These are phyloP conservation scores for Tolypocladium tundrense DNA, from an alignment of 2,329 filamentous ascomycete species.

Conservation along the genomic window DNA sequence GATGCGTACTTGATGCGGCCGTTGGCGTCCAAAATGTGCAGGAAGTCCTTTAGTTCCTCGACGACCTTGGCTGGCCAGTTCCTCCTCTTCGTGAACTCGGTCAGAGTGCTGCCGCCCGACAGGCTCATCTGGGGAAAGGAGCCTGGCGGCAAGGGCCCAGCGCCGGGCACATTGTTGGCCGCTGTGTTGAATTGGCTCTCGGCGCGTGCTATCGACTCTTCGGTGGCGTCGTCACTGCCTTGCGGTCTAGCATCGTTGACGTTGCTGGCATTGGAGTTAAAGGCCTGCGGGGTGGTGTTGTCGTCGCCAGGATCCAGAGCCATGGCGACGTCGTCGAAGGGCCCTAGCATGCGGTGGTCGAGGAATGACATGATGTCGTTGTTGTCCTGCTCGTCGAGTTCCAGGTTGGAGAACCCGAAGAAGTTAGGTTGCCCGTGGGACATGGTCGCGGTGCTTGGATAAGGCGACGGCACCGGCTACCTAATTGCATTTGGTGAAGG, in stretches of 20 bases:
- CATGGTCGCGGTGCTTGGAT: constrained; percentile 3
- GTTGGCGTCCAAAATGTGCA: constrained; percentile 78
- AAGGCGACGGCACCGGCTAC: background rate
- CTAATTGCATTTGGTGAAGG: background rate
- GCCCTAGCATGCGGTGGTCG: constrained; percentile 28
- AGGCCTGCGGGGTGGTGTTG: constrained; percentile 4
- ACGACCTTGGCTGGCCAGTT: constrained; percentile 86
- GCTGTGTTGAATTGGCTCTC: constrained; percentile 24
- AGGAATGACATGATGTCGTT: constrained; percentile 33
- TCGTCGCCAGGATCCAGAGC: constrained; percentile 27
- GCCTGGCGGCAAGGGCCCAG: constrained; percentile 29
- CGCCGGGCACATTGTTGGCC: constrained; percentile 28
- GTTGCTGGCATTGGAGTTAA: constrained; percentile 11
- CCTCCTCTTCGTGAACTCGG: constrained; percentile 49
- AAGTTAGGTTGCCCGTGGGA: constrained; percentile 5
- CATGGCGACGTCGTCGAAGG: constrained; percentile 31
- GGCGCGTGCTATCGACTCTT: constrained; percentile 18
- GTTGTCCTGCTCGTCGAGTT: constrained; percentile 16
- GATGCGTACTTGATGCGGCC: constrained; percentile 81
- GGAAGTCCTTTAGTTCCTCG: constrained; percentile 79
- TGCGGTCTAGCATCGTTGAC: constrained; percentile 7
- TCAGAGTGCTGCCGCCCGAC: constrained; percentile 33
- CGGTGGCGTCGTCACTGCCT: constrained; percentile 12
- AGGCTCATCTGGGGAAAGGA: constrained; percentile 22
- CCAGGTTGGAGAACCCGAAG: constrained; percentile 4